Evolutionary conservation across 2,329 filamentous ascomycete species (phyloP), one percentile per base, ranked within the genome.

Genomic region (Colletotrichum nymphaeae): DNA sequence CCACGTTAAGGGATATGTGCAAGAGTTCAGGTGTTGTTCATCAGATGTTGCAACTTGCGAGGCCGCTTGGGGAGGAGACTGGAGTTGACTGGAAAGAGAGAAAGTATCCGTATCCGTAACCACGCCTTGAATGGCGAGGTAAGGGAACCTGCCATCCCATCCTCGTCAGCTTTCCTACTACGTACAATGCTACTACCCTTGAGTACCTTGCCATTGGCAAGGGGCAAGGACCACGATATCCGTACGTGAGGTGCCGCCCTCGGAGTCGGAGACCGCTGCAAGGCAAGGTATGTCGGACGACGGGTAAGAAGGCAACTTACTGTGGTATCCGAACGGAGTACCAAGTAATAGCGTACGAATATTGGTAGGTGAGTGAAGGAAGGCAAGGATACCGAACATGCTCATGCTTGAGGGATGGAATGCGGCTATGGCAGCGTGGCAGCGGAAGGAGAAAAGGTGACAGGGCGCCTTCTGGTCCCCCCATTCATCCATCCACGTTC

Each of bases 371-470:
- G n/a, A 2, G 42, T 49, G 42, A 49, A 42, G 37, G 14, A n/a
- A n/a, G 56, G 28, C 26, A 28, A 59, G 56, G 56, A 49, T 28
- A 9, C 24, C 24, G 53, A 28, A 37, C 56, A 30, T 59, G 56
- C 56, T 35, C 14, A 12, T 37, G 30, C 57, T 60, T 37, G 57
- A 16, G 37, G 30, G 58, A 32, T 26, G 19, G 58, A 24, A 49
- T 49, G 42, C 42, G 58, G 60, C 16, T 63, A 14, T 30, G 26
- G 60, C 46, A 28, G 24, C 32, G 52, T 66, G 63, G 53, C 63
- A 66, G 56, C 63, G 63, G 63, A 66, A 66, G 63, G 35, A 58
- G 37, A 37, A 35, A 28, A 62, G 24, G 26, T 24, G 49, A 24
- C 63, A 30, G 35, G 24, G 63, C 63, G 19, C 30, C 49, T 66